Evolutionary conservation across 768 basidiomycete genomes (phyloP), one percentile per base, ranked within the genome.

Genomic region (Russula ochroleuca): DNA sequence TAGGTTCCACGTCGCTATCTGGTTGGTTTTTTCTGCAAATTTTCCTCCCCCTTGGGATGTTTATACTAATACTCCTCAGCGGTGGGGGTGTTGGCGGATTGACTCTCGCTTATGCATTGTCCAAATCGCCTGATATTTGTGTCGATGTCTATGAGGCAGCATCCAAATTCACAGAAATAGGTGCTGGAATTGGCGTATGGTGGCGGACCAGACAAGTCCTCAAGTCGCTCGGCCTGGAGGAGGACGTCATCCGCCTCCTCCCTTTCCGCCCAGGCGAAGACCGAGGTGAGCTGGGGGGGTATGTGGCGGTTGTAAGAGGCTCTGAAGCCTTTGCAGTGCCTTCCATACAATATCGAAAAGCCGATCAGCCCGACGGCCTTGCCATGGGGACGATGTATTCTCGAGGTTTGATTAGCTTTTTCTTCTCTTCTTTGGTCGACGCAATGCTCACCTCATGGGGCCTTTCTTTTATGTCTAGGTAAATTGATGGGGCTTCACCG

Each of bases 261-360:
- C 69, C 71, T 13, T 67, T 70, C 50, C 66, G 66, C 37, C 74
- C 70, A n/a, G 56, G 69, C 0, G 60, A 70, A 17, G 65, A 68
- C 8, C 23, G 55, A 51, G 48, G 63, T 67, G 28, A 38, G 58
- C 40, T 25, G 35, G 2, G 10, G 17, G 14, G 10, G 19, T 1
- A 11, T 25, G 4, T 35, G 11, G 31, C 13, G 53, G n/a, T 23
- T 48, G 21, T 28, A 11, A 5, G 65, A 41, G 17, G 19, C 17
- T 45, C 43, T 21, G 50, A 43, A 37, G 3, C 51, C 49, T 4
- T 25, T n/a, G 2, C 57, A 88, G 87, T 81, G 13, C 72, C 79
- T 0, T 68, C 80, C 8, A 81, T 88, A 62, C 75, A 74, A 51
- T 83, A 83, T 65, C 79, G 88, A 55, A 86, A 85, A 72, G 82